Evolutionary conservation across 495 filamentous ascomycete genomes (phyloP).

Genomic region (Lasiosphaeria hispida): DNA sequence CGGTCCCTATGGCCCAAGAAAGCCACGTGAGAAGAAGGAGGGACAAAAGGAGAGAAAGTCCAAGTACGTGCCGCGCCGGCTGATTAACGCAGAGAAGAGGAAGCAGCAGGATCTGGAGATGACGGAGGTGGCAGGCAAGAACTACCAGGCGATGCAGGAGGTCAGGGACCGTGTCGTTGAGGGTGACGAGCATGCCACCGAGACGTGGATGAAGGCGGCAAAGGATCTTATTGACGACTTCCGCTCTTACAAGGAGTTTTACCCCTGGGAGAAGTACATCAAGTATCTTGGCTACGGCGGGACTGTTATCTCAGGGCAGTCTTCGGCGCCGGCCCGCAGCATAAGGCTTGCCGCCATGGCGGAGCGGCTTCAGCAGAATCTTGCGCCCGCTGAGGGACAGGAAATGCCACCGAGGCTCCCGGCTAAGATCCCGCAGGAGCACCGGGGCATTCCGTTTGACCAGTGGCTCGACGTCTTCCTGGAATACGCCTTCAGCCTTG

Average conservation of each 20-base stretch:
- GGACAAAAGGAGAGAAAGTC: slow-evolving; percentile 21
- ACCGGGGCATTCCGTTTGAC: slow-evolving; percentile 74
- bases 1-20: slow-evolving; percentile 20
- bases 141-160: slow-evolving; percentile 56
- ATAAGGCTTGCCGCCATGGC: slow-evolving; percentile 69
- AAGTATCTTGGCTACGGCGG: slow-evolving; percentile 64
- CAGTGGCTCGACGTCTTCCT: slow-evolving; percentile 90
- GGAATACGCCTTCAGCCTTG: slow-evolving; percentile 73
- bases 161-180: slow-evolving; percentile 48
- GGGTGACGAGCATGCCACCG: slow-evolving; percentile 52
- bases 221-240: slow-evolving; percentile 77
- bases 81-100: slow-evolving; percentile 36
- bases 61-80: slow-evolving; percentile 35
- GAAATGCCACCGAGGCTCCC: slow-evolving; percentile 12
- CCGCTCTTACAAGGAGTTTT: slow-evolving; percentile 70
- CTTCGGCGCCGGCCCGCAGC: slow-evolving; percentile 47
- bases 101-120: slow-evolving; percentile 40
- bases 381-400: slow-evolving; percentile 33
- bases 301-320: slow-evolving; percentile 42
- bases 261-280: slow-evolving; percentile 67
- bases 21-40: slow-evolving; percentile 24
- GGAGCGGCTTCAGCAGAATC: slow-evolving; percentile 57
- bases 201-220: slow-evolving; percentile 72
- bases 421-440: slow-evolving; percentile 55
- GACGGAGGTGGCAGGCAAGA: slow-evolving; percentile 54